Evolutionary conservation across 164 flowering plant genomes (phyloP).

Genomic region (Piper longum): DNA sequence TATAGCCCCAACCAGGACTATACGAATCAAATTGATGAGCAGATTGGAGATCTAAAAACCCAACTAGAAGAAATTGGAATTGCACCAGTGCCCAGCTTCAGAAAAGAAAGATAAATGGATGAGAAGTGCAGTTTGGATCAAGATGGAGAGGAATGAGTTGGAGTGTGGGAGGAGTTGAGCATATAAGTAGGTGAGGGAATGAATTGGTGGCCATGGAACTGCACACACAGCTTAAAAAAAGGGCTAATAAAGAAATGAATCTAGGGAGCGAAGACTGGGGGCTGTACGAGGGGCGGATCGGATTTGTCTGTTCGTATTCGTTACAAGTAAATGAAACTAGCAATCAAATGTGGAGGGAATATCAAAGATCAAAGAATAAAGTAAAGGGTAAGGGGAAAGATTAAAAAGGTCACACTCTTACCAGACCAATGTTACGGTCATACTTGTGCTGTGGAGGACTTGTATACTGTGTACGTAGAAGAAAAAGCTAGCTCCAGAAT

Average conservation of each 20-base stretch:
- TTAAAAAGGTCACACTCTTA: neutral
- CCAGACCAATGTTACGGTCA: too few relatives aligned
- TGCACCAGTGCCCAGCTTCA: too few relatives aligned
- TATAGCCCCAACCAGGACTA: too few relatives aligned
- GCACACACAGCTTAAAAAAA: neutral
- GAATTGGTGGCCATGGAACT: neutral
- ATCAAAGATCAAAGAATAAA: neutral
- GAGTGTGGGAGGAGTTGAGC: too few relatives aligned
- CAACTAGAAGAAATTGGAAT: too few relatives aligned
- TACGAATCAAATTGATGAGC: too few relatives aligned
- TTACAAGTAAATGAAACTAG: neutral
- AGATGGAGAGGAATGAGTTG: too few relatives aligned
- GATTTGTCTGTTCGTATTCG: neutral
- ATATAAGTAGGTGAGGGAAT: neutral
- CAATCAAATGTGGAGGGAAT: neutral
- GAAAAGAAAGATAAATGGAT: too few relatives aligned
- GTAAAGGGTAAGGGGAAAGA: neutral
- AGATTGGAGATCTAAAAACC: too few relatives aligned
- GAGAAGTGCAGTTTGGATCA: too few relatives aligned
- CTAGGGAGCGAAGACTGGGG: neutral
- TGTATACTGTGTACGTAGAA: neutral
- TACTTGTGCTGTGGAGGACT: neutral
- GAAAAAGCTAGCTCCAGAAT: too few relatives aligned
- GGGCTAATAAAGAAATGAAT: neutral
- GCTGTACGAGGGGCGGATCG: slow-evolving; percentile 2